Evolutionary conservation across 768 basidiomycete genomes (phyloP).

Genomic region (Mycena venus): DNA sequence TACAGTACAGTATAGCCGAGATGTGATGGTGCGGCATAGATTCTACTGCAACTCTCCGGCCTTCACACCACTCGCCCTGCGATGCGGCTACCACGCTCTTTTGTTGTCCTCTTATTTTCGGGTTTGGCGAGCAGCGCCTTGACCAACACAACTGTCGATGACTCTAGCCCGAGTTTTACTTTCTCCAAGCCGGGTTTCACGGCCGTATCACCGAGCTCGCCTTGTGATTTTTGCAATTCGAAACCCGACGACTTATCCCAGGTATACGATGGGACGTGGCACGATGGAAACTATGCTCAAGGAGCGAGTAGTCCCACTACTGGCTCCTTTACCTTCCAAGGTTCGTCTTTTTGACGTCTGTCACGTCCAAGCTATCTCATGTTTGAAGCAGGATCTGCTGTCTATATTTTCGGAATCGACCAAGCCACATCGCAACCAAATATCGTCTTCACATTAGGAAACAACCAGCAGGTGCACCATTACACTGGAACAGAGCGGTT

Average conservation of each 20-base stretch:
- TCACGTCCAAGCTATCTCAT: no score
- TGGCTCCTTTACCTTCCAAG: slow-evolving; percentile 26
- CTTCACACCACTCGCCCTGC: no score
- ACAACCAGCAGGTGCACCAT: slow-evolving; percentile 6
- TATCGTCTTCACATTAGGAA: slow-evolving; percentile 18
- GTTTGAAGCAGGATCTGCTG: slow-evolving; percentile 21
- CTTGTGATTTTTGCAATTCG: slow-evolving; percentile 5
- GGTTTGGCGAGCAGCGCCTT: no score
- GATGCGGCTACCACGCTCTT: no score
- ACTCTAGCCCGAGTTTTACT: slow-evolving; percentile 17
- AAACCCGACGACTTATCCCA: slow-evolving; percentile 3
- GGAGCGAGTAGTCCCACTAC: neutral
- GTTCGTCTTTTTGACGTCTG: neutral
- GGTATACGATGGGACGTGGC: slow-evolving; percentile 13
- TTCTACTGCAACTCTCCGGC: no score
- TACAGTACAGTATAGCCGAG: no score
- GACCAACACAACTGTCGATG: slow-evolving; percentile 23
- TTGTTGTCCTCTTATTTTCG: no score
- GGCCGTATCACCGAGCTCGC: slow-evolving; percentile 1
- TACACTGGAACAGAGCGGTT: slow-evolving; percentile 21
- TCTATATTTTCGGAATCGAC: slow-evolving; percentile 33
- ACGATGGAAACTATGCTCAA: slow-evolving; percentile 16
- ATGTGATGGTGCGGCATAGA: no score
- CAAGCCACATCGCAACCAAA: neutral
- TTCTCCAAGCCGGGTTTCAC: slow-evolving; percentile 16